phyloP scores from a whole-genome alignment of 2,329 filamentous ascomycete species.

The Botrytis elliptica region DNA sequence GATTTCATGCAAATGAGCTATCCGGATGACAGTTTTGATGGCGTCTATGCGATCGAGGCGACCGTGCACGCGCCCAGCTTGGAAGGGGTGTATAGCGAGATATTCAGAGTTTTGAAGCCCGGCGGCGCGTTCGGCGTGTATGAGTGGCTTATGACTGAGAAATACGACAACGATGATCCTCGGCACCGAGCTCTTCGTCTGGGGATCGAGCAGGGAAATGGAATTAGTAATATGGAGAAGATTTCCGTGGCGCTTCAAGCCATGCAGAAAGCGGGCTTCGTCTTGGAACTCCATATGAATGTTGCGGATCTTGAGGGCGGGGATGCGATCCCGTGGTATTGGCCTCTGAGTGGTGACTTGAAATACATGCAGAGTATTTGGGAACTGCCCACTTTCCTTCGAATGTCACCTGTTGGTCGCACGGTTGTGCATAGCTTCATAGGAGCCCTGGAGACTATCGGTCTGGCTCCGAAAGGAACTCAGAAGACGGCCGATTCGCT shows the following conservation, averaged over 20 bases:
- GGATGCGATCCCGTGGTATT: slow-evolving; percentile 87
- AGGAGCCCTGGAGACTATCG: slow-evolving; percentile 70
- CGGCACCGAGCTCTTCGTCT: slow-evolving; percentile 87
- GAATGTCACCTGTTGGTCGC: slow-evolving; percentile 89
- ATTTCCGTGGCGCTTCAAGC: slow-evolving; percentile 76
- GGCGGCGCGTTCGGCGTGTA: slow-evolving; percentile 95
- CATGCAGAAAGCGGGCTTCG: slow-evolving; percentile 84
- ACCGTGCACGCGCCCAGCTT: background rate
- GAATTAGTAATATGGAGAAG: slow-evolving; percentile 96
- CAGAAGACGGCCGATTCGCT: slow-evolving; percentile 93
- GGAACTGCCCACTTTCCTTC: slow-evolving; percentile 78
- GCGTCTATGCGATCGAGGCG: background rate
- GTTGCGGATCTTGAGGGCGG: slow-evolving; percentile 71
- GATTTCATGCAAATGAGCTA: background rate
- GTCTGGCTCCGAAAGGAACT: slow-evolving; percentile 76
- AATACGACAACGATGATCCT: slow-evolving; percentile 85
- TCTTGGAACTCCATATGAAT: slow-evolving; percentile 80
- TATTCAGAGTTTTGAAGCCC: slow-evolving; percentile 74
- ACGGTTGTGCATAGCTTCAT: slow-evolving; percentile 72
- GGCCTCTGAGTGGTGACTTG: slow-evolving; percentile 81
- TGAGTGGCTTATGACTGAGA: slow-evolving; percentile 98
- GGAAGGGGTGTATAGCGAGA: background rate
- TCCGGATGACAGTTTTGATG: background rate
- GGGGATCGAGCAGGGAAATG: slow-evolving; percentile 91
- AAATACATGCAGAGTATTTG: slow-evolving; percentile 76